Conservation (phyloP, 2,329 filamentous ascomycete genomes). For the Ascochyta fabae region DNA sequence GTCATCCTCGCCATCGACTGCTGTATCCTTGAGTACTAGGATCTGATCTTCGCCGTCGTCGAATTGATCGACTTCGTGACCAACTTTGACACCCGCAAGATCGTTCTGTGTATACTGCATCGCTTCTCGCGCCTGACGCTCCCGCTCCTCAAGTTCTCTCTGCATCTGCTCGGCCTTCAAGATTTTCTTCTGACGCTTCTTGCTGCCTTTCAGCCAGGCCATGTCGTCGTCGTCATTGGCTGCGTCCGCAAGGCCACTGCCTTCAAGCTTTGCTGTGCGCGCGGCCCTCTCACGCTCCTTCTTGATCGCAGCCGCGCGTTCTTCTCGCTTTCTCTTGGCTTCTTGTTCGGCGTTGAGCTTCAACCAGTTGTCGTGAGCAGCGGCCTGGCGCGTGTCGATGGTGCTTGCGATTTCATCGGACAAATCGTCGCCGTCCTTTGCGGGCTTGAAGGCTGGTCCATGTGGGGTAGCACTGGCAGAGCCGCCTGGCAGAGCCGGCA, state of each 20-base stretch:
- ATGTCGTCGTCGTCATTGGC: conserved; percentile 75
- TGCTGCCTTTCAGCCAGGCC: conserved; percentile 85
- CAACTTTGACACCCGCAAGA: conserved; percentile 88
- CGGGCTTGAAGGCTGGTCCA: conserved; percentile 64
- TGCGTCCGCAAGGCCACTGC: conserved; percentile 83
- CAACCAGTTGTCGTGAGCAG: conserved; percentile 77
- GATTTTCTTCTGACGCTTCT: conserved; percentile 93
- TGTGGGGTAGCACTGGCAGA: conserved; percentile 61
- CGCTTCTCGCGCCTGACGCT: conserved; percentile 66
- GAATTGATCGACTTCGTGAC: conserved; percentile 82
- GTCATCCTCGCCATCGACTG: conserved; percentile 80
- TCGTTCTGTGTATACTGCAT: conserved; percentile 82
- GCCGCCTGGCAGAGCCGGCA: conserved; percentile 87
- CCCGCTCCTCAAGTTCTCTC: conserved; percentile 77
- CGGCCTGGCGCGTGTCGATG: conserved; percentile 78
- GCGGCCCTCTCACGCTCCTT: conserved; percentile 85
- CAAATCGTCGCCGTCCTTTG: conserved; percentile 56
- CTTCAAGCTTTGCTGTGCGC: conserved; percentile 76
- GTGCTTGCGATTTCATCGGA: conserved; percentile 81
- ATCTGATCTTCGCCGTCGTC: conserved; percentile 85
- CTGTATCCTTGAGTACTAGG: conserved; percentile 90
- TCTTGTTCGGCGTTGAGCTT: conserved; percentile 70
- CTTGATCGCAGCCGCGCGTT: conserved; percentile 81
- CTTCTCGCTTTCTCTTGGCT: conserved; percentile 78
- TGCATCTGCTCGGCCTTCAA: conserved; percentile 72